Conservation (phyloP, 768 basidiomycete genomes). For the Filobasidium floriforme region DNA sequence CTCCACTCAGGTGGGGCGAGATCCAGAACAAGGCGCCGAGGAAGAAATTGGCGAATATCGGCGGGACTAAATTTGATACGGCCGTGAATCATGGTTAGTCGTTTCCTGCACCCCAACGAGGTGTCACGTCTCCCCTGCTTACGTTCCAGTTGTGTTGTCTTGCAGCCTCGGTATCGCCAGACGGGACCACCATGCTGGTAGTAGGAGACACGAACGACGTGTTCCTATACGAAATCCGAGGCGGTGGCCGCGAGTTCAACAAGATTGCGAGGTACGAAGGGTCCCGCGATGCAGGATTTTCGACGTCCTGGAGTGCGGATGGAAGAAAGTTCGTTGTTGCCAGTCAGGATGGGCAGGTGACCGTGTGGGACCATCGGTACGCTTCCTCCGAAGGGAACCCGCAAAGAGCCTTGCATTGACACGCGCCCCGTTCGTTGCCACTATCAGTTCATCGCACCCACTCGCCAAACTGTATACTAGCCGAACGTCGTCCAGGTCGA, state of each 20-base stretch:
- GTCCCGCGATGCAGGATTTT: conserved; percentile 41
- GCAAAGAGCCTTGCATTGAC: neutral
- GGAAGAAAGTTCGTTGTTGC: conserved; percentile 44
- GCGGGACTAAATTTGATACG: conserved; percentile 34
- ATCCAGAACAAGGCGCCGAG: conserved; percentile 16
- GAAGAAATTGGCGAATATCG: conserved; percentile 33
- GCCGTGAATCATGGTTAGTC: conserved; percentile 43
- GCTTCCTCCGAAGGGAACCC: neutral
- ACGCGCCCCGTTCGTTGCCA: neutral
- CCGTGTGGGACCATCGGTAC: conserved; percentile 43
- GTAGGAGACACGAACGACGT: conserved; percentile 86
- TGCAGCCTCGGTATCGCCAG: conserved; percentile 78
- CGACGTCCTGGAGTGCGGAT: conserved; percentile 42
- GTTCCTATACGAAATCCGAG: conserved; percentile 68
- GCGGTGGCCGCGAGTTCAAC: conserved; percentile 54
- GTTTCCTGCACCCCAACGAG: too few relatives aligned
- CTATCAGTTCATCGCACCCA: conserved; percentile 35
- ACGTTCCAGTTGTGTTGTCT: neutral
- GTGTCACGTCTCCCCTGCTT: too few relatives aligned
- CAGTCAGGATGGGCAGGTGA: conserved; percentile 44
- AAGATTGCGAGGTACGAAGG: conserved; percentile 58
- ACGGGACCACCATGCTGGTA: conserved; percentile 74
- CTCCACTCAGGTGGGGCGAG: neutral
- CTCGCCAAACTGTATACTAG: conserved; percentile 38
- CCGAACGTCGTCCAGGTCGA: conserved; percentile 10